Evolutionary conservation across 371 early-diverging fungal species (phyloP), one percentile per base, ranked within the genome.

Genomic region (Funneliformis caledonium): DNA sequence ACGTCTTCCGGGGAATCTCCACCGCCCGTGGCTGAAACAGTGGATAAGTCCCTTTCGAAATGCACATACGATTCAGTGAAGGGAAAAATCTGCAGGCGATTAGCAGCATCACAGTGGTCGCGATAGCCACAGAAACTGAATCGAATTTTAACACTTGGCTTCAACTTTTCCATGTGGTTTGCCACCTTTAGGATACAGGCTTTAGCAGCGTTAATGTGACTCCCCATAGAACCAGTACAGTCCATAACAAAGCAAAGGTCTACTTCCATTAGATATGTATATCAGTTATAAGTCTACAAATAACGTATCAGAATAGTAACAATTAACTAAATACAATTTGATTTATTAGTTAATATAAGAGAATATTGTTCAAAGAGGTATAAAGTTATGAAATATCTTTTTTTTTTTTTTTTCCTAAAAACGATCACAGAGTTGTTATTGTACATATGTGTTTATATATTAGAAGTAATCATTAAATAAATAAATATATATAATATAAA

Each of bases 191-290:
- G 0, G 59, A 74, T 74, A 52, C 52, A 52, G 4, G 50, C 26
- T 50, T 52, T 74, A 11, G 31, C 74, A 33, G 26, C 74, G 3
- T 33, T 2, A 52, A 74, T 52, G 14, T 74, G 11, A 6, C 14
- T 12, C 3, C 2, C 31, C 74, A 74, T 74, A 31, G 74, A 74
- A 33, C 52, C 74, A 4, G 74, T 74, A 33, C 74, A 74, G 4
- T 74, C 74, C 52, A 74, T 33, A 42, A 74, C 74, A 14, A 74
- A 74, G 33, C 74, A 74, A 59, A 74, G 74, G 26, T 74, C 74
- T 4, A 74, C 74, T 9, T 67, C 26, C 67, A 67, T 67, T 26
- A 37, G 37, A 37, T 37, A 37, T 37, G 37, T 37, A 37, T 37
- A 37, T 52, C 14, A 52, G 14, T 16, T 12, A 14, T 52, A 16